phyloP scores from a whole-genome alignment of 2,329 filamentous ascomycete genomes.

The Arthroderma uncinatum region DNA sequence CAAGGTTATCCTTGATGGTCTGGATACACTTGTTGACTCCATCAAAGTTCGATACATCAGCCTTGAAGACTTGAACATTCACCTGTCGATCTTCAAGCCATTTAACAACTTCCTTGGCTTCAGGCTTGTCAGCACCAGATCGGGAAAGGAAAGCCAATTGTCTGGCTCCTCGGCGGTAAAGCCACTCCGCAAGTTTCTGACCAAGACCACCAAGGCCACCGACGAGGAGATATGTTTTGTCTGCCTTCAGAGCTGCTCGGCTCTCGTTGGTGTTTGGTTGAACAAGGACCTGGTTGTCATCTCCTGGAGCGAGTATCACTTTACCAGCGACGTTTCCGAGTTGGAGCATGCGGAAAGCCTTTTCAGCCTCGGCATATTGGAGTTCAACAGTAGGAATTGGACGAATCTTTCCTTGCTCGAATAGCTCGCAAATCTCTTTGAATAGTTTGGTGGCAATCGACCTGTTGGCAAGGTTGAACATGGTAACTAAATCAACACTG shows the following conservation, averaged over 20 bases:
- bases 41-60: conserved; percentile 8
- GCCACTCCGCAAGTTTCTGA: conserved; percentile 17
- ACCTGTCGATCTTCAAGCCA: conserved; percentile 8
- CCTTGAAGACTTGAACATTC: conserved; percentile 4
- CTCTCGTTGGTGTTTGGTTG: conserved; percentile 9
- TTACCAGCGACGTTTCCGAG: conserved; percentile 21
- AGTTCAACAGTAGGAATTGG: conserved; percentile 12
- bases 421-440: conserved; percentile 5
- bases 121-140: conserved; percentile 13
- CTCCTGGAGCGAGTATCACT: conserved; percentile 14
- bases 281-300: conserved; percentile 12
- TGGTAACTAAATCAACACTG: conserved; percentile 14
- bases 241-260: conserved; percentile 9
- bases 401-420: conserved; percentile 11
- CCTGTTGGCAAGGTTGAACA: conserved; percentile 4
- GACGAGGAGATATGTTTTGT: conserved; percentile 18
- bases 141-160: conserved; percentile 24
- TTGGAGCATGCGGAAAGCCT: conserved; percentile 23
- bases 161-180: conserved; percentile 20
- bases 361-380: conserved; percentile 13
- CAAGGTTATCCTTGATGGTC: neutral
- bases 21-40: conserved; percentile 6
- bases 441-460: conserved; percentile 4
- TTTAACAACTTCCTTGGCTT: conserved; percentile 2
- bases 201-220: conserved; percentile 20